Evolutionary conservation across 1,139 yeast species (phyloP).

Genomic region (Candida smagusa): DNA sequence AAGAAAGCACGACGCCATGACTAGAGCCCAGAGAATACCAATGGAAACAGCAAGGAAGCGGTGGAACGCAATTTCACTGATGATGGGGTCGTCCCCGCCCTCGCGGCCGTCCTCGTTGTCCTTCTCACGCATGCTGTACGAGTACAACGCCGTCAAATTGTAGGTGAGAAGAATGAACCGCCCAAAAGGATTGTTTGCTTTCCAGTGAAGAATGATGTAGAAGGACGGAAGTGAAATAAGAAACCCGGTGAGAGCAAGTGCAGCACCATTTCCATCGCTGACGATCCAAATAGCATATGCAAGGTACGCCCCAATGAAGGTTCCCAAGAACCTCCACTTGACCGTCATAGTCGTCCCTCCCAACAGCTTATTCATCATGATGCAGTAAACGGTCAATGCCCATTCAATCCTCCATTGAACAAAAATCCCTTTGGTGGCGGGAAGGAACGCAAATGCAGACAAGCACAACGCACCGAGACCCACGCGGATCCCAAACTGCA

Average conservation of each 20-base stretch:
- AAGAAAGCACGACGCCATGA: constrained; percentile 59
- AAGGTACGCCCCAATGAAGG: constrained; percentile 62
- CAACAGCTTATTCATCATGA: constrained; percentile 82
- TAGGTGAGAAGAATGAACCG: constrained; percentile 73
- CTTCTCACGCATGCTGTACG: constrained; percentile 63
- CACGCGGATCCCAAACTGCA: constrained; percentile 76
- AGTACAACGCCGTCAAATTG: constrained; percentile 74
- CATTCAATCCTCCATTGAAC: constrained; percentile 78
- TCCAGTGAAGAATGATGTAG: constrained; percentile 67
- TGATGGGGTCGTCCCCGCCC: constrained; percentile 67
- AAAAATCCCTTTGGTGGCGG: constrained; percentile 51
- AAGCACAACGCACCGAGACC: constrained; percentile 72
- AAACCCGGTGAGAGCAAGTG: constrained; percentile 57
- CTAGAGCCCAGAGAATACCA: constrained; percentile 76
- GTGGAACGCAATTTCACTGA: constrained; percentile 77
- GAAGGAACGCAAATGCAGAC: constrained; percentile 66
- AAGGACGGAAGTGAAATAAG: constrained; percentile 62
- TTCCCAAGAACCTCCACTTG: constrained; percentile 73
- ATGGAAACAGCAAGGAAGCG: constrained; percentile 68
- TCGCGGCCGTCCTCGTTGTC: constrained; percentile 66
- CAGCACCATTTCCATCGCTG: constrained; percentile 55
- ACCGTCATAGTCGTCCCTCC: constrained; percentile 85
- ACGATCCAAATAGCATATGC: constrained; percentile 61
- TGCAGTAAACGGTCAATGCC: constrained; percentile 77
- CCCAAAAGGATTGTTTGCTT: constrained; percentile 59